A percentile compares a stretch with the other conserved stretches of the same genome.
Evolutionary conservation across 1,139 yeast species (phyloP).

Genomic region (Magnusiomyces tetraspermus): DNA sequence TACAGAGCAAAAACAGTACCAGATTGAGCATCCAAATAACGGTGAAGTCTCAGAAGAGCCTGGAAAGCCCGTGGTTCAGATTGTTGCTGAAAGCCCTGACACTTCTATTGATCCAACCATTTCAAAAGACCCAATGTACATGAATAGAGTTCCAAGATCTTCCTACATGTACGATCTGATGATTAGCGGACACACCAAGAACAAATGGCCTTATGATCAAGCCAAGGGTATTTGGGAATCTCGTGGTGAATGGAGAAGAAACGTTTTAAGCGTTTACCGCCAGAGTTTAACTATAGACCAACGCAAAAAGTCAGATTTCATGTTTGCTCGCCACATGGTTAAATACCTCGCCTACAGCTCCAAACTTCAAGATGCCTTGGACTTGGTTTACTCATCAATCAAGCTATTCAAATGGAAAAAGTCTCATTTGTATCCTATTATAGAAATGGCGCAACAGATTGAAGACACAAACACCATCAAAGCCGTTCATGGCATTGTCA

Average conservation of each 20-base stretch:
- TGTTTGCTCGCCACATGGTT: slow-evolving; percentile 60
- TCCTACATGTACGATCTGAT: slow-evolving; percentile 53
- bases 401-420: slow-evolving; percentile 61
- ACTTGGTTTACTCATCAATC: slow-evolving; percentile 55
- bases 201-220: slow-evolving; percentile 40
- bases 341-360: slow-evolving; percentile 43
- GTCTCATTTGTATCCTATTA: slow-evolving; percentile 22
- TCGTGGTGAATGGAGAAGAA: slow-evolving; percentile 63
- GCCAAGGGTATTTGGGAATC: slow-evolving; percentile 67
- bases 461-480: slow-evolving; percentile 26
- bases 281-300: slow-evolving; percentile 32
- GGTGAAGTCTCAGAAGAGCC: slow-evolving; percentile 11
- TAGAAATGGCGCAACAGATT: slow-evolving; percentile 32
- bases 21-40: slow-evolving; percentile 27
- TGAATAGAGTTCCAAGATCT: slow-evolving; percentile 37
- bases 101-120: background rate
- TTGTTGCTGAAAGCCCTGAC: background rate
- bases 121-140: background rate
- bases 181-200: slow-evolving; percentile 54
- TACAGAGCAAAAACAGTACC: background rate
- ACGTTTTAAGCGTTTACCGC: slow-evolving; percentile 34
- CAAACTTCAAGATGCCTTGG: slow-evolving; percentile 58
- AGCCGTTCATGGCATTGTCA: background rate
- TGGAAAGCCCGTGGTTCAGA: slow-evolving; percentile 1
- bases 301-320: slow-evolving; percentile 50